Evolutionary conservation across 768 basidiomycete species (phyloP).

Genomic region (Glaciozyma martinii): DNA sequence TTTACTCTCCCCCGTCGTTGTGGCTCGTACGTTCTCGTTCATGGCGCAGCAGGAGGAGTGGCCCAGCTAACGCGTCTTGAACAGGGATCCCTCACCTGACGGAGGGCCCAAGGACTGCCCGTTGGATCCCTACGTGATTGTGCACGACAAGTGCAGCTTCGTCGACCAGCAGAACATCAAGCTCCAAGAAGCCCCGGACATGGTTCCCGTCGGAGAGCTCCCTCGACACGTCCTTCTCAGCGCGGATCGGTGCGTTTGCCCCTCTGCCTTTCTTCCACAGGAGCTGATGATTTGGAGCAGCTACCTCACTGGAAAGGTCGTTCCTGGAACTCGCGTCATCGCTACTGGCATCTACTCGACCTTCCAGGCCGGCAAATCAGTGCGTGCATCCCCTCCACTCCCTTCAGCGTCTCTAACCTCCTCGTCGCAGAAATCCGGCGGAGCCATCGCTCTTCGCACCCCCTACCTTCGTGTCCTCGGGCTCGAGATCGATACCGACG

Average conservation of each 20-base stretch:
- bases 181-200: constrained; percentile 96
- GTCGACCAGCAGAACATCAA: constrained; percentile 95
- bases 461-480: constrained; percentile 91
- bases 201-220: constrained; percentile 97
- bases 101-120: constrained; percentile 93
- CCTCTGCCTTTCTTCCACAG: background rate
- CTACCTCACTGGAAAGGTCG: constrained; percentile 81
- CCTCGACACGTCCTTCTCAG: constrained; percentile 91
- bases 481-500: constrained; percentile 75
- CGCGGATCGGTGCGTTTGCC: constrained; percentile 53
- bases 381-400: constrained; percentile 45
- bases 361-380: constrained; percentile 73
- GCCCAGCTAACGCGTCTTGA: constrained; percentile 1
- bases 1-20: constrained; percentile 64
- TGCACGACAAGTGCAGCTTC: constrained; percentile 88
- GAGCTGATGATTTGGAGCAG: constrained; percentile 26
- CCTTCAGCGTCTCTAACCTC: too few species aligned
- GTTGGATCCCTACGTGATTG: constrained; percentile 86
- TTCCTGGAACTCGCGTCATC: constrained; percentile 90
- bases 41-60: background rate
- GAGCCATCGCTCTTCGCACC: constrained; percentile 80
- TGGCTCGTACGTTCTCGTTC: constrained; percentile 31
- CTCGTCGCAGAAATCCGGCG: constrained; percentile 43
- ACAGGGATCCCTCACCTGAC: constrained; percentile 49
- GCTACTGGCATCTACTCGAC: constrained; percentile 96